Percentiles rank a stretch among this genome's conserved stretches.
phyloP scores from a whole-genome alignment of 2,329 filamentous ascomycete species.

The Juglanconis oblonga region DNA sequence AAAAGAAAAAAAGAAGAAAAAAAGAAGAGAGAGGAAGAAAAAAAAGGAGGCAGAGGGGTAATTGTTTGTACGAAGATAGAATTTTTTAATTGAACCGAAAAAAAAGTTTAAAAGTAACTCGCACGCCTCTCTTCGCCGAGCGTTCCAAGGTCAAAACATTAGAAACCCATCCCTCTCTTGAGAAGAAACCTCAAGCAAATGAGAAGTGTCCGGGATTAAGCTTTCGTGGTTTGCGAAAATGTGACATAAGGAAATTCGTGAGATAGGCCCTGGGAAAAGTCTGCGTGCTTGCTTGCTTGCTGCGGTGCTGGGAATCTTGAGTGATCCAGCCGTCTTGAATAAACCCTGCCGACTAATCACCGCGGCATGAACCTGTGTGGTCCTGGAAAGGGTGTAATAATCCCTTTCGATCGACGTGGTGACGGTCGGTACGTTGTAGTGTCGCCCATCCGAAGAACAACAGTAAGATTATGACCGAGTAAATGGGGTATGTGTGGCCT shows the following conservation, averaged over 20 bases:
- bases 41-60: not conserved
- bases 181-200: slow-evolving; percentile 13
- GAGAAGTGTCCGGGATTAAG: not conserved
- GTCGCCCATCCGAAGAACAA: too few species aligned
- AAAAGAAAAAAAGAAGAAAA: slow-evolving; percentile 1
- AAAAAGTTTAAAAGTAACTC: not conserved
- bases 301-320: not conserved
- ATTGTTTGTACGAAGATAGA: not conserved
- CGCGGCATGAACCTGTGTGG: not conserved
- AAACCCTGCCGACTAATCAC: not conserved
- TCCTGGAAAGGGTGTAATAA: too few species aligned
- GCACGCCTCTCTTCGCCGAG: not conserved
- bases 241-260: slow-evolving; percentile 9
- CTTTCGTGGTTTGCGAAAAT: not conserved
- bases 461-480: too few species aligned
- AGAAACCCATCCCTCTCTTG: slow-evolving; percentile 3
- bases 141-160: slow-evolving; percentile 1
- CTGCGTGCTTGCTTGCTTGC: not conserved
- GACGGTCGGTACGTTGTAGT: too few species aligned
- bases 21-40: not conserved
- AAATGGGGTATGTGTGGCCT: not conserved
- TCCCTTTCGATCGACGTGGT: too few species aligned
- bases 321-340: not conserved
- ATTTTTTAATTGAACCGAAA: not conserved
- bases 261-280: not conserved